Evolutionary conservation across 345 rosid species (phyloP), one percentile per base, ranked within the genome.

Genomic region (Turritis glabra): DNA sequence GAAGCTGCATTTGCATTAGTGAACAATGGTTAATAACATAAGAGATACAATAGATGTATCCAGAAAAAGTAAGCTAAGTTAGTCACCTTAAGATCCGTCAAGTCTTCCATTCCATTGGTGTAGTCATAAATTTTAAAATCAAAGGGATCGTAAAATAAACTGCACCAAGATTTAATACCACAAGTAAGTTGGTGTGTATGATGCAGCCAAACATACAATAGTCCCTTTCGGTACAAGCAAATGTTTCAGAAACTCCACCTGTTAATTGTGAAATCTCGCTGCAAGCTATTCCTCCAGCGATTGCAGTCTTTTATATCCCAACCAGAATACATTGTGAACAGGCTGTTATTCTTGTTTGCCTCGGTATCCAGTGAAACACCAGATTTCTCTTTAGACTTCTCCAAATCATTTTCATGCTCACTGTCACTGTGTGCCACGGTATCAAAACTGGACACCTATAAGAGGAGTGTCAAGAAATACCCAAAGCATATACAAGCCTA

Each of bases 231-330:
- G 35, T 30, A 61, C 43, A 22, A 51, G 53, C 19, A 43, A 12
- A 27, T 53, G 33, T 18, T 25, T 60, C 43, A 69, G 63, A 77
- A 74, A 61, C 50, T 59, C 64, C 55, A 84, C 99, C 99, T 88
- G 80, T 95, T 95, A 65, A 95, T 51, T n/a, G 99, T 95, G 85
- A 95, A 95, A 66, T 95, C 99, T 27, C 99, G 82, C 27, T 73
- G 82, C 82, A 87, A 80, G 73, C 97, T 87, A 80, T 95, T 81
- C 82, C 77, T 86, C 98, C 99, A 95, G 51, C 75, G 90, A 30
- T 76, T 71, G 48, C 82, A 72, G 73, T 95, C 97, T 60, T 71
- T 84, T 74, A 77, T 73, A 65, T 78, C 76, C 63, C 83, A 77
- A 54, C 85, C 82, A 37, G 68, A 47, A 32, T 84, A 85, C 67